These are phyloP conservation scores for Vitis vinifera DNA, from an alignment of 164 flowering plant species.

Conservation along the genomic window ASM3070453v1 NC_081810.1:5202001-5202500, in stretches of 20 bases:
- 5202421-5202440: conserved; percentile 12
- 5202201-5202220: conserved; percentile 1
- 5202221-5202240: background rate
- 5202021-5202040: background rate
- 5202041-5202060: background rate
- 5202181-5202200: background rate
- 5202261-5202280: conserved; percentile 66
- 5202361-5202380: conserved; percentile 11
- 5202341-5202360: background rate
- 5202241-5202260: conserved; percentile 5
- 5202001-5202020: background rate
- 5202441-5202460: conserved; percentile 8
- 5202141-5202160: background rate
- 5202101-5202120: background rate
- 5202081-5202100: no score
- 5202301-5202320: conserved; percentile 64
- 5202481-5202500: conserved; percentile 10
- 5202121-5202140: conserved; percentile 4
- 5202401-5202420: conserved; percentile 4
- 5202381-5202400: conserved; percentile 3
- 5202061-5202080: no score
- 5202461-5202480: conserved; percentile 4
- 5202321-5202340: conserved; percentile 69
- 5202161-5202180: conserved; percentile 2
- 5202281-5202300: conserved; percentile 56